Base-by-base conservation (phyloP, 768 basidiomycete genomes). In the Daedaleopsis nitida region DNA sequence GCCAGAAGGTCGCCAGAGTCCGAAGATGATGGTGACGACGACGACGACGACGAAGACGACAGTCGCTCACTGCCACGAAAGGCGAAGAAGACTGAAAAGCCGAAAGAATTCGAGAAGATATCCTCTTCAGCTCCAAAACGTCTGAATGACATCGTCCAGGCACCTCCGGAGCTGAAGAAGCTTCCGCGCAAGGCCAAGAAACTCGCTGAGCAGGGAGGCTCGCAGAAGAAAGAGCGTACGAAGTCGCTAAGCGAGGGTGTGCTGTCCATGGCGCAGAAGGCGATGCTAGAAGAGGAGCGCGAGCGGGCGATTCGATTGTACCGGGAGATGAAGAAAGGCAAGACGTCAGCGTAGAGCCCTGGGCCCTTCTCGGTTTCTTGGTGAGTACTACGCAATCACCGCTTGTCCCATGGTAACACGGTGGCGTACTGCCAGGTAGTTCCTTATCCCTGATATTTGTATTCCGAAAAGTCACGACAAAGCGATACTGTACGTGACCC, bases 231-330 rank as follows among this genome's bases (percentile, higher is more conserved):
- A 3, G 63, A 55, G 8, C 55, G 57, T 9, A 37, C 53, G n/a
- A 54, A 54, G 21, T 68, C 63, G 6, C 59, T 78, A 67, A 69
- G 63, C 42, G 75, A 81, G 11, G 81, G 80, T 3, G 80, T 89
- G 9, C 65, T 92, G 34, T 88, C 87, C 32, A 86, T 91, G 82
- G 85, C 87, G 14, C 89, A 92, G 75, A 86, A 84, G 70, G 78
- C 79, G 7, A 85, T 90, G 85, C 85, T 94, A 83, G 89, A 89
- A 67, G 77, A 79, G 55, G 91, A 92, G 59, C 80, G 91, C 63
- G 86, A 89, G 66, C 86, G 81, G 61, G 89, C 76, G 21, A 86
- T 94, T 60, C 74, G 73, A 68, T 78, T 81, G 56, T 92, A 92
- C 72, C 76, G 91, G 60, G 82, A 87, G 72, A 67, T 92, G 72